phyloP scores from a whole-genome alignment of 495 filamentous ascomycete species.

The Antarctomyces pellizariae region DNA sequence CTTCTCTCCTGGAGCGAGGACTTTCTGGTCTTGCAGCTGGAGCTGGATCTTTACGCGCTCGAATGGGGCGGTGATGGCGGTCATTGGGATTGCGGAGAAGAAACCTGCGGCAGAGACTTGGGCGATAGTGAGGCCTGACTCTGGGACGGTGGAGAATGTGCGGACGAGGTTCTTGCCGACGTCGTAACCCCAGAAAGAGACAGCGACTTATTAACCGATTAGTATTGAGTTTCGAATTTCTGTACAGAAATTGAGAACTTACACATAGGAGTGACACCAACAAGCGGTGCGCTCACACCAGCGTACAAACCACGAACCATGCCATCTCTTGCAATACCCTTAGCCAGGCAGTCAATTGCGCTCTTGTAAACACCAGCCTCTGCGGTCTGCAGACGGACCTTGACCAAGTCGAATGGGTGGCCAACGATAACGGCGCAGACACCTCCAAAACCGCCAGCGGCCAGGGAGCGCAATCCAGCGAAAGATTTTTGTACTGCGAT shows the following conservation, averaged over 20 bases:
- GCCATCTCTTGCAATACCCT: slow-evolving; percentile 71
- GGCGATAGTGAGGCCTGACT: slow-evolving; percentile 51
- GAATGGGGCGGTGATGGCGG: slow-evolving; percentile 88
- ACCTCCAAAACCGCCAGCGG: slow-evolving; percentile 79
- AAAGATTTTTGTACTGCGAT: slow-evolving; percentile 23
- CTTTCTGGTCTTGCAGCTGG: slow-evolving; percentile 88
- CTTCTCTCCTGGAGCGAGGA: slow-evolving; percentile 66
- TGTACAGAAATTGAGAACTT: slow-evolving; percentile 17
- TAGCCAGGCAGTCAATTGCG: slow-evolving; percentile 79
- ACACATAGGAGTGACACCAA: slow-evolving; percentile 98
- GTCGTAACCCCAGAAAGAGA: slow-evolving; percentile 98
- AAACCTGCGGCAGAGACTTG: slow-evolving; percentile 87
- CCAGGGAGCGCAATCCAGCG: slow-evolving; percentile 45
- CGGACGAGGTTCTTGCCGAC: slow-evolving; percentile 74
- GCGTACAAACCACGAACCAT: slow-evolving; percentile 71
- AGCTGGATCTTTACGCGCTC: slow-evolving; percentile 97
- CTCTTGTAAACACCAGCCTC: slow-evolving; percentile 79
- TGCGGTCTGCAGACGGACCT: slow-evolving; percentile 89
- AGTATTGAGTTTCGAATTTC: neutral
- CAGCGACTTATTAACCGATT: slow-evolving; percentile 40
- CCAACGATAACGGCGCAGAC: slow-evolving; percentile 82
- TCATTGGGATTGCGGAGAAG: slow-evolving; percentile 97
- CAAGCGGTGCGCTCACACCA: slow-evolving; percentile 83
- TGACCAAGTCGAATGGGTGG: slow-evolving; percentile 93
- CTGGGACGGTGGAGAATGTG: slow-evolving; percentile 34